A percentile compares a stretch with the other conserved stretches of the same genome.
phyloP scores from a whole-genome alignment of 2,329 filamentous ascomycete species.

The Iodosphaeria phyllophila region DNA sequence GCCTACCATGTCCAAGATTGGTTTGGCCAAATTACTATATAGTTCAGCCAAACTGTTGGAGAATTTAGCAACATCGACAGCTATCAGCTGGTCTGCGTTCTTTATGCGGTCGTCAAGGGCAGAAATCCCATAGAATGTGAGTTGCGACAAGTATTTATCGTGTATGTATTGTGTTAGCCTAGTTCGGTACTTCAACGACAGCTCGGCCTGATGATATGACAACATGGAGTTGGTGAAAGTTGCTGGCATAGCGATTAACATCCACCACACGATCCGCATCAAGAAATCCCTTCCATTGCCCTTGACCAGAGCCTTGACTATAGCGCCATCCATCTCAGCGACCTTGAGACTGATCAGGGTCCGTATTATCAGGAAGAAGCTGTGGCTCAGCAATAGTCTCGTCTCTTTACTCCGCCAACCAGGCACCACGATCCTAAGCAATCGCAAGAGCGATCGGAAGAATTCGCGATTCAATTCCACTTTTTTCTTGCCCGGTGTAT shows the following conservation, averaged over 20 bases:
- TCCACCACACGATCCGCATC: conserved; percentile 88
- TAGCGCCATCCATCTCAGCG: conserved; percentile 80
- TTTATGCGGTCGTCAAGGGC: conserved; percentile 95
- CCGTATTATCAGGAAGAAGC: conserved; percentile 74
- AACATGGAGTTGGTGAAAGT: conserved; percentile 99
- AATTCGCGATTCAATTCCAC: conserved; percentile 83
- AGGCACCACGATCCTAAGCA: conserved; percentile 77
- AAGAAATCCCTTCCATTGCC: conserved; percentile 84
- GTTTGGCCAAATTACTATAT: conserved; percentile 93
- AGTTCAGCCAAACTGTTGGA: conserved; percentile 87
- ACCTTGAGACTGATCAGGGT: conserved; percentile 92
- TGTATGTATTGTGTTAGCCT: conserved; percentile 89
- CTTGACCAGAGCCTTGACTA: conserved; percentile 83
- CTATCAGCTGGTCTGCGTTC: conserved; percentile 94
- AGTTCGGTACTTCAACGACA: conserved; percentile 82
- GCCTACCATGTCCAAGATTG: conserved; percentile 70
- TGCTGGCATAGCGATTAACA: conserved; percentile 86
- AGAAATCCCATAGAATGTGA: conserved; percentile 95
- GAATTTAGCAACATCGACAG: conserved; percentile 91
- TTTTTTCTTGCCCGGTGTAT: conserved; percentile 31
- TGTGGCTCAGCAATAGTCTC: conserved; percentile 72
- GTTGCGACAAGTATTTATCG: conserved; percentile 86
- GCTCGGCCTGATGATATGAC: conserved; percentile 89
- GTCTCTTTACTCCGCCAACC: conserved; percentile 81
- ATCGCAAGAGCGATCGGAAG: conserved; percentile 52